These are phyloP conservation scores for Albugo laibachii DNA, from an alignment of 352 stramenopile genomes.

Conservation along the genomic window DNA sequence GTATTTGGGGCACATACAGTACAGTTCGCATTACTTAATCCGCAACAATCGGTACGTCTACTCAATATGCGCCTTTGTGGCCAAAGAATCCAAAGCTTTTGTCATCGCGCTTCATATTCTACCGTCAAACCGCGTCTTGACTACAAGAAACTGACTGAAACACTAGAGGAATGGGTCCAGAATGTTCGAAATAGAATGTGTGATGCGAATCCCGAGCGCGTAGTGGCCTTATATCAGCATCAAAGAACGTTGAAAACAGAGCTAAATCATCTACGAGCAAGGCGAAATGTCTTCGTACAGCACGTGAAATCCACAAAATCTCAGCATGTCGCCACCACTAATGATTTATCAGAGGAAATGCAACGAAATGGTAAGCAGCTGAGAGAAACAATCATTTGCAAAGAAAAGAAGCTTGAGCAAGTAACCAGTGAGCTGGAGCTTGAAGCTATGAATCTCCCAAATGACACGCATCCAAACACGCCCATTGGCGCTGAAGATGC, in stretches of 20 bases:
- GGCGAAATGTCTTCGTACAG: constrained; percentile 48
- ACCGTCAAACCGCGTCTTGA: constrained; percentile 41
- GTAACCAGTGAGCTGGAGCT: constrained; percentile 30
- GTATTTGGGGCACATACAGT: too few species aligned
- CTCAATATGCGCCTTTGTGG: too few species aligned
- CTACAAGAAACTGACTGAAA: constrained; percentile 44
- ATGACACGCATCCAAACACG: constrained; percentile 52
- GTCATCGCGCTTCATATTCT: too few species aligned
- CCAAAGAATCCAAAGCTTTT: too few species aligned
- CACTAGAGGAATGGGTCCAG: constrained; percentile 24
- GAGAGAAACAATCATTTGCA: constrained; percentile 24
- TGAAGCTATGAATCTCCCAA: constrained; percentile 57
- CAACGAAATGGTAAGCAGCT: constrained; percentile 24
- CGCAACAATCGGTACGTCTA: too few species aligned
- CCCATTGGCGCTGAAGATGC: constrained; percentile 34
- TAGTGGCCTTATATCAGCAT: constrained; percentile 41
- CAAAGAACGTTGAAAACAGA: constrained; percentile 28
- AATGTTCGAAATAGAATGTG: constrained; percentile 50
- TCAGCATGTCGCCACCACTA: constrained; percentile 10
- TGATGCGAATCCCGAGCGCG: constrained; percentile 35
- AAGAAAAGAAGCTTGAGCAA: constrained; percentile 18
- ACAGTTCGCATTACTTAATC: too few species aligned
- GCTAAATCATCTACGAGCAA: constrained; percentile 33
- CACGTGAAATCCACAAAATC: constrained; percentile 28
- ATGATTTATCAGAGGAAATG: constrained; percentile 15